Evolutionary conservation across 495 filamentous ascomycete species (phyloP).

Genomic region (Haplographium delicatum): DNA sequence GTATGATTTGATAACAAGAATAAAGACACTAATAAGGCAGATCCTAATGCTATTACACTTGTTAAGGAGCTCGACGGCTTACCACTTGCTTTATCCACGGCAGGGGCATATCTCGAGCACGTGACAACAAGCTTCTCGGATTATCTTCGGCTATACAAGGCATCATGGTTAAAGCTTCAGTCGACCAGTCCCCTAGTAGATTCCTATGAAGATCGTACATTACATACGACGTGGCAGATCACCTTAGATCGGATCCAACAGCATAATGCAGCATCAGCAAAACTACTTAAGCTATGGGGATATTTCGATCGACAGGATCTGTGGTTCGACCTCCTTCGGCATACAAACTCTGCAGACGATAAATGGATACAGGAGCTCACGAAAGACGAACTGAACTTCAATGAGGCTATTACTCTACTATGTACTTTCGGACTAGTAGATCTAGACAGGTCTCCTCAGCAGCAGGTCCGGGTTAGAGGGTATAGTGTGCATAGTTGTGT

Average conservation of each 20-base stretch:
- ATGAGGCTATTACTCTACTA: slow-evolving; percentile 9
- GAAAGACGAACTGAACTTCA: slow-evolving; percentile 17
- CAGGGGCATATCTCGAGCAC: slow-evolving; percentile 30
- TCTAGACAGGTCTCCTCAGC: slow-evolving; percentile 9
- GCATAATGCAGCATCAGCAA: slow-evolving; percentile 30
- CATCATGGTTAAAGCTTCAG: slow-evolving; percentile 27
- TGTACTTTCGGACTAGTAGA: slow-evolving; percentile 27
- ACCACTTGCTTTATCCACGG: slow-evolving; percentile 28
- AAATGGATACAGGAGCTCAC: slow-evolving; percentile 14
- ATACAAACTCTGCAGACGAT: slow-evolving; percentile 4
- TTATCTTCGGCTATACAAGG: slow-evolving; percentile 20
- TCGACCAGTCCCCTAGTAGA: slow-evolving; percentile 21
- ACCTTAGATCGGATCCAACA: slow-evolving; percentile 36
- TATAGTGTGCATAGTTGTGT: slow-evolving; percentile 34
- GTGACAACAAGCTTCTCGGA: slow-evolving; percentile 15
- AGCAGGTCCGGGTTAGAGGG: slow-evolving; percentile 19
- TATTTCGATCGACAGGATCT: slow-evolving; percentile 45
- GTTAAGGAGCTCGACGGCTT: slow-evolving; percentile 26
- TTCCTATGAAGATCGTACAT: slow-evolving; percentile 26
- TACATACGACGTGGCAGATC: slow-evolving; percentile 40
- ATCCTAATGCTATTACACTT: slow-evolving; percentile 21
- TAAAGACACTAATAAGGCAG: slow-evolving; percentile 13
- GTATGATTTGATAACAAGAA: neutral
- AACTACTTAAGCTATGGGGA: slow-evolving; percentile 38
- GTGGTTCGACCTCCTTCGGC: slow-evolving; percentile 38